Evolutionary conservation across 192 early-diverging fungal genomes (phyloP).

Genomic region (Backusella morwellensis): DNA sequence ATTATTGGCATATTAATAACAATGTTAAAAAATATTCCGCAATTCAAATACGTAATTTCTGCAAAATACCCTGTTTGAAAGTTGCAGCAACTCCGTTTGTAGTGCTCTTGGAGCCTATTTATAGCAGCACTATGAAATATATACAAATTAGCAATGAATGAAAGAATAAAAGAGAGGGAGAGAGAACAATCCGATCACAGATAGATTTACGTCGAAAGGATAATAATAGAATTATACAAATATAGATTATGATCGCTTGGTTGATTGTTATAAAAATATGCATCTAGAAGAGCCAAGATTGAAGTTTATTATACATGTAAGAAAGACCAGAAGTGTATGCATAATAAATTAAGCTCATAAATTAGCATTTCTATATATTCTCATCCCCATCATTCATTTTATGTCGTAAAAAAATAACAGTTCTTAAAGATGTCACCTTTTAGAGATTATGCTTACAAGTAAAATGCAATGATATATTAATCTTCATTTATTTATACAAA

Average conservation of each 20-base stretch:
- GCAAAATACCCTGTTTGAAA: not conserved
- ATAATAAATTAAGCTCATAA: not conserved
- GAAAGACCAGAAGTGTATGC: not conserved
- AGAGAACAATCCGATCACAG: not conserved
- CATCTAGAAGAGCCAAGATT: not conserved
- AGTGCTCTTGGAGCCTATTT: not conserved
- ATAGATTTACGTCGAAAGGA: not conserved
- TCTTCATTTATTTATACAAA: not conserved
- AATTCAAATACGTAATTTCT: not conserved
- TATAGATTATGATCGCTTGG: not conserved
- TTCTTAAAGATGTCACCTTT: not conserved
- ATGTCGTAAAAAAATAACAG: not conserved
- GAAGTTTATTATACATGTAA: not conserved
- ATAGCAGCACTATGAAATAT: not conserved
- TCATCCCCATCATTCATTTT: not conserved
- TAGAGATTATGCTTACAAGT: not conserved
- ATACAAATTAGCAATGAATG: not conserved
- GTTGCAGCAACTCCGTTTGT: not conserved
- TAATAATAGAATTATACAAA: conserved; percentile 2
- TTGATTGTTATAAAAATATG: not conserved
- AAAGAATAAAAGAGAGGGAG: not conserved
- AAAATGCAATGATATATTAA: not conserved
- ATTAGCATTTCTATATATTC: not conserved
- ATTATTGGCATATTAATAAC: not conserved
- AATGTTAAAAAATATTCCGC: not conserved